These are phyloP conservation scores for Jacaranda copaia DNA, from an alignment of 257 asterid species.

Conservation along the genomic window DNA sequence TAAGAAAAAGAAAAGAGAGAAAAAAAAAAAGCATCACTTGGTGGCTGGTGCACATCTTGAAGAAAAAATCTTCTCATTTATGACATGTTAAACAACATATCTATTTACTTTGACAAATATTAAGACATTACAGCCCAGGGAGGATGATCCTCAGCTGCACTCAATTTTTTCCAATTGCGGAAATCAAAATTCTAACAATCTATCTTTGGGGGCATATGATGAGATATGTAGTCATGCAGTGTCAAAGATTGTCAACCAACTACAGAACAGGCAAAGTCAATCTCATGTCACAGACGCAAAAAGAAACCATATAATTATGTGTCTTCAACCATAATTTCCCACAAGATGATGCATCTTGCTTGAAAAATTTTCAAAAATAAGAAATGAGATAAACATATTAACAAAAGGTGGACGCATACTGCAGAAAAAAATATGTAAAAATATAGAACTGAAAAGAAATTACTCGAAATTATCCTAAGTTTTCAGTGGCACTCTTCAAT, in stretches of 20 bases:
- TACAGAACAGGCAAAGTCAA: background rate
- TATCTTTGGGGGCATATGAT: no score
- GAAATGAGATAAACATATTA: background rate
- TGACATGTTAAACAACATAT: background rate
- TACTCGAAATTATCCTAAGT: constrained; percentile 4
- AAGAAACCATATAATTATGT: background rate
- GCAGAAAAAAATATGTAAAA: background rate
- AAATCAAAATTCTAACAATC: background rate
- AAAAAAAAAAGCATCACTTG: background rate
- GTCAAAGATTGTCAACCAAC: background rate
- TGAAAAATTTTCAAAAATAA: background rate
- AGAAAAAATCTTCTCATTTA: background rate
- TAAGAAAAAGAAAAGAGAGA: background rate
- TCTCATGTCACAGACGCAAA: background rate
- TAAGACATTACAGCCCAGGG: background rate
- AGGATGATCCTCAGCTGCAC: background rate
- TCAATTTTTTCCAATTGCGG: background rate
- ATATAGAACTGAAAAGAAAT: background rate
- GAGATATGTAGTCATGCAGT: background rate
- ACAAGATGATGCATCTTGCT: background rate
- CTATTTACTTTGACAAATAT: background rate
- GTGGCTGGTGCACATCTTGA: background rate
- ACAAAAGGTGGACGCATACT: background rate
- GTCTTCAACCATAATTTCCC: background rate
- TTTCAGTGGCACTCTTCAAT: background rate